Base-by-base conservation (phyloP, 495 filamentous ascomycete genomes). In the Filosporella fistucella region DNA sequence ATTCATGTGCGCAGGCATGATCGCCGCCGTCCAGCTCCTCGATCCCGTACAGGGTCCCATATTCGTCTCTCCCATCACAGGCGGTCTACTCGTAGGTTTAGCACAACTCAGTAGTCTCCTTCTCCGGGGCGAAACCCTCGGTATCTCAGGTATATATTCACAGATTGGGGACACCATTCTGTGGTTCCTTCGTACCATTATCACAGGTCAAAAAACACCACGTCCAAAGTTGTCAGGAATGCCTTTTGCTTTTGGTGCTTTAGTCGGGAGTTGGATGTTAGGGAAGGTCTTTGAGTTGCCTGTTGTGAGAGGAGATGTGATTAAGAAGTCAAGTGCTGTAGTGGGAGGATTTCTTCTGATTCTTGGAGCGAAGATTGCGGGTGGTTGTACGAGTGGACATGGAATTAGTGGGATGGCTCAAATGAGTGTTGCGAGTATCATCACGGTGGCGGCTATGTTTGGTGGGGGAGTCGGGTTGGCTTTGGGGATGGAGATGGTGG, bases 301-400 rank as follows among this genome's bases (percentile, higher is more conserved):
- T 17, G 18, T 42, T 10, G 14, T 21, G 2, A 28, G 16, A 4
- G 44, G 13, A 9, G 17, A 29, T 8, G 26, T 57, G 64, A 16
- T 48, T 51, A 26, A 67, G 68, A 28, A 23, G 47, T 34, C 10
- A 1, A 61, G 59, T 42, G 64, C 70, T 1, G 44, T 68, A 16
- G 17, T 71, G 20, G 78, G 77, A 14, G 76, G 76, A 14, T 61
- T 69, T 17, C 47, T 77, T 40, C 66, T 81, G 58, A 61, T 73
- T 1, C 35, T 81, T 18, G 77, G 78, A 13, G 64, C 75, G 22
- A 60, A 76, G 41, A 63, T 80, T 35, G 77, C 68, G 0, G 77
- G 77, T 4, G 77, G 77, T 2, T 82, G 77, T 48, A 80, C 77
- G 0, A 78, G 72, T 18, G 78, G 77, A 0, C 78, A 81, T 52